These are phyloP conservation scores for Hyaloscypha finlandica DNA, from an alignment of 495 filamentous ascomycete genomes.

Conservation along the genomic window DNA sequence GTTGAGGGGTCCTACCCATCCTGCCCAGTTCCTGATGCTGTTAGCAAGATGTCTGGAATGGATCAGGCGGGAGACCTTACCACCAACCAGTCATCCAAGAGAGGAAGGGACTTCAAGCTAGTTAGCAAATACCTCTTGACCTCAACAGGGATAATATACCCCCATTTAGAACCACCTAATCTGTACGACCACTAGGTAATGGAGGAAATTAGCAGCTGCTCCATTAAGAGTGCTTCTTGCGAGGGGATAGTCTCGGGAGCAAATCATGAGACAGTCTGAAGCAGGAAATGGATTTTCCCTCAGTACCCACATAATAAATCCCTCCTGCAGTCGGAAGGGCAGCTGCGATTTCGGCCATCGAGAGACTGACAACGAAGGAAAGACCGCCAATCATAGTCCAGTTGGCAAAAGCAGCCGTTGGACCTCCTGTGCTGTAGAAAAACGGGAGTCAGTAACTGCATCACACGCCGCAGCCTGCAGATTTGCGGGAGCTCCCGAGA, in stretches of 20 bases:
- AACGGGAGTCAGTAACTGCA: no score
- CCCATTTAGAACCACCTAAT: constrained; percentile 37
- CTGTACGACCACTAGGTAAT: constrained; percentile 17
- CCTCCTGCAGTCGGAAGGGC: constrained; percentile 38
- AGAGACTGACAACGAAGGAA: constrained; percentile 32
- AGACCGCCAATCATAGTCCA: constrained; percentile 35
- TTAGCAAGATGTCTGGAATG: background rate
- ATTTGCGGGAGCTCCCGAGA: no score
- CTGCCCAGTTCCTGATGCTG: constrained; percentile 32
- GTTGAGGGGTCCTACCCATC: constrained; percentile 27
- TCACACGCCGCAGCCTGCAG: no score
- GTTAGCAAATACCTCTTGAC: constrained; percentile 5
- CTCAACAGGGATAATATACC: constrained; percentile 19
- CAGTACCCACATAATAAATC: constrained; percentile 35
- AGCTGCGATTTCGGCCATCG: constrained; percentile 36
- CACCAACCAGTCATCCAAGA: constrained; percentile 40
- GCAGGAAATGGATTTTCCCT: no score
- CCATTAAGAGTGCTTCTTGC: no score
- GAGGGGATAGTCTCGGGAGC: no score
- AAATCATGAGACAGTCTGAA: no score
- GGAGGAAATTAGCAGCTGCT: no score
- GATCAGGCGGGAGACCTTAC: background rate
- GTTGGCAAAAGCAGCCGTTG: constrained; percentile 32
- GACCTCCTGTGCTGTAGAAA: constrained; percentile 27
- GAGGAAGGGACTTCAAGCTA: constrained; percentile 32